Conservation (phyloP, 352 stramenopile species). For the Phytophthora megakarya region DNA sequence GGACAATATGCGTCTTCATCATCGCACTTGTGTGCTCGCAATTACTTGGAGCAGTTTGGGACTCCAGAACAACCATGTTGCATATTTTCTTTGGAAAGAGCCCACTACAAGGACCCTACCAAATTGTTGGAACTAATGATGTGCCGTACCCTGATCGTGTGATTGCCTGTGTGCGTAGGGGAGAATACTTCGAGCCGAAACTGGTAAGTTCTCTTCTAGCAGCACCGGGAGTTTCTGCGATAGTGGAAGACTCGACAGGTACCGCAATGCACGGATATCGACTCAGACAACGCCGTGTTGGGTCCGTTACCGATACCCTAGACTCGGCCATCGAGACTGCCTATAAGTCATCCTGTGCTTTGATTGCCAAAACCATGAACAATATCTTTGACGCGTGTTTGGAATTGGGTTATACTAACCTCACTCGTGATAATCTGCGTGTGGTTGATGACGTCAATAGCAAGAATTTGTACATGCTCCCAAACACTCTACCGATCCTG, state of each 20-base stretch:
- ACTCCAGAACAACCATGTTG: constrained; percentile 2
- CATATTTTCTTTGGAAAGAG: constrained; percentile 20
- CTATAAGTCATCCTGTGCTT: constrained; percentile 3
- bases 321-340: constrained; percentile 11
- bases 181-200: constrained; percentile 31
- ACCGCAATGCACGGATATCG: constrained; percentile 22
- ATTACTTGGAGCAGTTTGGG: constrained; percentile 40
- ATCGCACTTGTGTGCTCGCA: constrained; percentile 38
- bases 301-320: constrained; percentile 32
- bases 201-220: constrained; percentile 41
- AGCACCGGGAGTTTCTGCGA: constrained; percentile 12
- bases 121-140: constrained; percentile 48
- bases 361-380: constrained; percentile 28
- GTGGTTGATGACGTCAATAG: constrained; percentile 30
- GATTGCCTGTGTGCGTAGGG: constrained; percentile 40
- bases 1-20: constrained; percentile 41
- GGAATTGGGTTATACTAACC: constrained; percentile 22
- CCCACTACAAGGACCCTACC: constrained; percentile 10
- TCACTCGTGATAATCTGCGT: constrained; percentile 37
- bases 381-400: constrained; percentile 25
- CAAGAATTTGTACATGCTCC: constrained; percentile 28
- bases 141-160: constrained; percentile 51
- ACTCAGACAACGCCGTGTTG: constrained; percentile 19
- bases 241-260: constrained; percentile 24
- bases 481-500: constrained; percentile 41